Evolutionary conservation across 2,329 filamentous ascomycete genomes (phyloP).

Genomic region (Beauveria medogensis): DNA sequence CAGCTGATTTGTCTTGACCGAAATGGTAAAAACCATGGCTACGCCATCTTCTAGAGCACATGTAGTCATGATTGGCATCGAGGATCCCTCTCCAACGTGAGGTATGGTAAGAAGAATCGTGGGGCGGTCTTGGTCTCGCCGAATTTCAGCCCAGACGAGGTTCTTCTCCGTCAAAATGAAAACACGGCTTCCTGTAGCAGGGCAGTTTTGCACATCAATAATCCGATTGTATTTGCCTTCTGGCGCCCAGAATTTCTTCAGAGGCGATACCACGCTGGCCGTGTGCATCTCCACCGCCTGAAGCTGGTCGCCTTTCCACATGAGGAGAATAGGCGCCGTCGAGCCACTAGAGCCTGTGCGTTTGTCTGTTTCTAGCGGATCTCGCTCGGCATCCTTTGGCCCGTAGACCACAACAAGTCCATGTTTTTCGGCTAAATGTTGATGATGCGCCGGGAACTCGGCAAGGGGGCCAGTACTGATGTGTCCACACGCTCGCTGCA

Average conservation of each 20-base stretch:
- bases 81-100: background rate
- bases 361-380: slow-evolving; percentile 5
- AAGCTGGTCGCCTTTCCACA: slow-evolving; percentile 30
- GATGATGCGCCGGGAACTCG: slow-evolving; percentile 23
- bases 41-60: slow-evolving; percentile 14
- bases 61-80: slow-evolving; percentile 20
- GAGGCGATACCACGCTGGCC: slow-evolving; percentile 17
- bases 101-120: slow-evolving; percentile 5
- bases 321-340: slow-evolving; percentile 18
- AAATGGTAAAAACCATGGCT: slow-evolving; percentile 27
- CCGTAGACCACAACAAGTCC: slow-evolving; percentile 33
- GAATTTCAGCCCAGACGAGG: slow-evolving; percentile 7
- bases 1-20: slow-evolving; percentile 23
- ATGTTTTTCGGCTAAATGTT: slow-evolving; percentile 29
- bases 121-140: background rate
- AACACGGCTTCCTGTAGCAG: background rate
- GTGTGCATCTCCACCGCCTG: slow-evolving; percentile 30
- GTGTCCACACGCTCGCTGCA: slow-evolving; percentile 33
- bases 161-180: slow-evolving; percentile 8
- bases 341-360: slow-evolving; percentile 11
- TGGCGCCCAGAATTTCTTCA: slow-evolving; percentile 1
- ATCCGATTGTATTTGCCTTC: background rate
- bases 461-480: slow-evolving; percentile 31
- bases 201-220: background rate
- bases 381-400: background rate